A percentile compares a stretch with the other conserved stretches of the same genome.
Evolutionary conservation across 2,329 filamentous ascomycete genomes (phyloP).

Genomic region (Rhynchosporium agropyri): DNA sequence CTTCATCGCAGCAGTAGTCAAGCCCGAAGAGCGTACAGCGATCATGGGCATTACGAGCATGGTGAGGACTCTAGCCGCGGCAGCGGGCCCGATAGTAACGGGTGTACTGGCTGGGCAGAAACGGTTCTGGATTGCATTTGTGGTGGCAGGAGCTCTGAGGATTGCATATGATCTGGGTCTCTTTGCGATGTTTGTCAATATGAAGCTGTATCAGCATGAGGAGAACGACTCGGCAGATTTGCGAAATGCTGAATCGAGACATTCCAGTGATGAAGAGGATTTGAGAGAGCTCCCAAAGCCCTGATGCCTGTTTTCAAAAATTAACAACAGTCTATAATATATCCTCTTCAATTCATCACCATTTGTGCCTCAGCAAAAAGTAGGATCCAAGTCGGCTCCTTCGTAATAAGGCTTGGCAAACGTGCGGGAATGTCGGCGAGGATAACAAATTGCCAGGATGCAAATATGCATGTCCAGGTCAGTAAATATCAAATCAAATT

Average conservation of each 20-base stretch:
- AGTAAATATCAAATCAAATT: no score
- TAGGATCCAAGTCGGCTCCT: no score
- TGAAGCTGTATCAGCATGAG: conserved; percentile 36
- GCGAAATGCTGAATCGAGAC: neutral
- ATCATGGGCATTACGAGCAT: conserved; percentile 72
- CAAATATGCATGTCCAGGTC: no score
- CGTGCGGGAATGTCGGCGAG: no score
- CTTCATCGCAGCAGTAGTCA: conserved; percentile 67
- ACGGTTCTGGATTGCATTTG: conserved; percentile 64
- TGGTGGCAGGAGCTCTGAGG: conserved; percentile 63
- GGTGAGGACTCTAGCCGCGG: conserved; percentile 65
- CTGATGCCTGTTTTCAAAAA: neutral
- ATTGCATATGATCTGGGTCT: conserved; percentile 61
- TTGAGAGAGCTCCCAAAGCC: conserved; percentile 6
- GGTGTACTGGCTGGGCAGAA: conserved; percentile 59
- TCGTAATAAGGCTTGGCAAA: no score
- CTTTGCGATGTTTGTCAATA: conserved; percentile 50
- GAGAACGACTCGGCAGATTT: conserved; percentile 18
- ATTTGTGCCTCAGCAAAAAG: neutral
- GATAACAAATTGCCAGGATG: no score
- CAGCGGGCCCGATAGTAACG: conserved; percentile 62
- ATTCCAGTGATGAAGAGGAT: conserved; percentile 17
- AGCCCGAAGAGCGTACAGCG: conserved; percentile 66
- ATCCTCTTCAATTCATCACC: neutral
- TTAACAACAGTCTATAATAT: neutral